Conservation (phyloP, 1,284 basidiomycete genomes). For the Schizophyllum commune region DNA sequence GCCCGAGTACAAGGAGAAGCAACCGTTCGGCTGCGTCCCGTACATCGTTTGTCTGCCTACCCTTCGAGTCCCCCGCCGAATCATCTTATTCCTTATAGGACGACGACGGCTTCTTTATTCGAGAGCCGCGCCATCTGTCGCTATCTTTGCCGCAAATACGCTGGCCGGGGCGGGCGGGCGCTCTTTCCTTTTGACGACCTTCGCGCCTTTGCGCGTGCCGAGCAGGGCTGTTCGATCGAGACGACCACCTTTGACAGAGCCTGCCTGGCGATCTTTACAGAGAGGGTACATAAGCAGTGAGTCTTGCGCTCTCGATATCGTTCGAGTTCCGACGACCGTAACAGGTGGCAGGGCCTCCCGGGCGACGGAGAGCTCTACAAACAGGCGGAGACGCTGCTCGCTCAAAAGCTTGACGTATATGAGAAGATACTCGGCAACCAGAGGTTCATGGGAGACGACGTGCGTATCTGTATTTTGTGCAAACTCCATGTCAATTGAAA, state of each 20-base stretch:
- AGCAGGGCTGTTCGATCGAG: constrained; percentile 8
- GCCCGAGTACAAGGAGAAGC: constrained; percentile 30
- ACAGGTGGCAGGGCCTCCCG: neutral
- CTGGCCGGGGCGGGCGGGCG: constrained; percentile 16
- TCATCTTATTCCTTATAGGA: neutral
- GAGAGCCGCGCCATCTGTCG: constrained; percentile 13
- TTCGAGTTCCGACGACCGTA: constrained; percentile 4
- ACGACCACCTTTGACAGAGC: constrained; percentile 28
- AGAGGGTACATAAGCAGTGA: constrained; percentile 23
- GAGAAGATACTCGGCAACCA: constrained; percentile 44
- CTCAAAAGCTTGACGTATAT: constrained; percentile 38
- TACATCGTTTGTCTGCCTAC: constrained; percentile 33
- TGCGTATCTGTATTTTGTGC: constrained; percentile 17
- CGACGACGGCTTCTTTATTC: constrained; percentile 9
- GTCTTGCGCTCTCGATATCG: constrained; percentile 1
- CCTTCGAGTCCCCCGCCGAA: neutral
- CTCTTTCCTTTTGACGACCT: constrained; percentile 1
- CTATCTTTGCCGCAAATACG: constrained; percentile 10
- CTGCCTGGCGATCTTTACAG: constrained; percentile 21
- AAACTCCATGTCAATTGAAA: neutral
- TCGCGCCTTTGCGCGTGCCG: neutral
- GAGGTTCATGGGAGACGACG: constrained; percentile 44
- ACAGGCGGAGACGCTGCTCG: constrained; percentile 24
- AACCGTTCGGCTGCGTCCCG: constrained; percentile 61
- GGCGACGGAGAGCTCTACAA: constrained; percentile 20